A percentile compares a stretch with the other conserved stretches of the same genome.
phyloP scores from a whole-genome alignment of 1,139 yeast genomes.

The Trichomonascaceae sp. region DNA sequence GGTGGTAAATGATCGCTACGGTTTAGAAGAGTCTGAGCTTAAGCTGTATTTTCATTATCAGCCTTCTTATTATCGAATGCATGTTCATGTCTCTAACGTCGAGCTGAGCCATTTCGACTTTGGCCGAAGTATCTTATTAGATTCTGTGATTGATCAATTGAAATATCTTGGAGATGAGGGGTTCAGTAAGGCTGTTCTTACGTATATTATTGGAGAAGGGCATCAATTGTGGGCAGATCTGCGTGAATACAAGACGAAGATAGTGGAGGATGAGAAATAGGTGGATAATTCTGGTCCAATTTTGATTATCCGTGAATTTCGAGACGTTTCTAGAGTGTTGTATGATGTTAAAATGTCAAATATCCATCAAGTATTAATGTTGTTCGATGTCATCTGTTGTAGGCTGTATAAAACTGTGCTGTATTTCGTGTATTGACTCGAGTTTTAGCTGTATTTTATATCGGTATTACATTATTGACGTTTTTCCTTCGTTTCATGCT shows the following conservation, averaged over 20 bases:
- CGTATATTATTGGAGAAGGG: slow-evolving; percentile 65
- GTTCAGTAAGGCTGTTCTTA: slow-evolving; percentile 42
- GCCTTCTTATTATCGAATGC: slow-evolving; percentile 94
- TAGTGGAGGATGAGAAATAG: background rate
- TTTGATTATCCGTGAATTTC: background rate
- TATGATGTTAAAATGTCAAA: no score
- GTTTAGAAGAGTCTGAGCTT: slow-evolving; percentile 45
- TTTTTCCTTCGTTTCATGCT: no score
- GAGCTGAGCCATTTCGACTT: slow-evolving; percentile 68
- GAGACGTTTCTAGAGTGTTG: background rate
- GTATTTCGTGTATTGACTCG: no score
- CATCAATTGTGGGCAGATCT: slow-evolving; percentile 60
- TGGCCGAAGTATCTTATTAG: slow-evolving; percentile 79
- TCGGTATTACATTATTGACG: no score
- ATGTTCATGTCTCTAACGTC: slow-evolving; percentile 80
- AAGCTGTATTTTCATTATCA: slow-evolving; percentile 84
- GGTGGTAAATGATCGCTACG: slow-evolving; percentile 45
- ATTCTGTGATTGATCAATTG: slow-evolving; percentile 73
- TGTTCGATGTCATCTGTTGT: no score
- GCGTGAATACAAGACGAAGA: background rate
- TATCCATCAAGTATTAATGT: no score
- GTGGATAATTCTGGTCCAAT: background rate
- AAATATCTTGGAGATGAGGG: slow-evolving; percentile 47
- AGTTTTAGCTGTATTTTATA: no score
- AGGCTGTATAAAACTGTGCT: no score